Conservation (phyloP, 495 filamentous ascomycete species). For the Penicillium psychrofluorescens region DNA sequence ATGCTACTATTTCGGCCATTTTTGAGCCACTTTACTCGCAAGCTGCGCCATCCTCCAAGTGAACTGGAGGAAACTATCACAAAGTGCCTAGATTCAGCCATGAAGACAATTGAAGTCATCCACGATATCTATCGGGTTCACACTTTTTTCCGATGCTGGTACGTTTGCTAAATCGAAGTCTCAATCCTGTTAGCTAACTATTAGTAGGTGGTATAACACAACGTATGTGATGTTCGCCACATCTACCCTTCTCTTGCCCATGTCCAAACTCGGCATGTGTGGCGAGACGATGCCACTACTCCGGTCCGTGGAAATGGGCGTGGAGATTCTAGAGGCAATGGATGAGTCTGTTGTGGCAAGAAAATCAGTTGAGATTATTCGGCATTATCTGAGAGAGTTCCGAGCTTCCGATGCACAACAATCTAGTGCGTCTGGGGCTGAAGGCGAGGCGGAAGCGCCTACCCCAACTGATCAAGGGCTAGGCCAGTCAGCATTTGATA, state of each 20-base stretch:
- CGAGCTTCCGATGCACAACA: constrained; percentile 7
- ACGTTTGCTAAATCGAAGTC: background rate
- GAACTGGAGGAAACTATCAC: constrained; percentile 25
- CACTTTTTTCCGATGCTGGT: constrained; percentile 39
- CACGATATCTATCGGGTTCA: constrained; percentile 35
- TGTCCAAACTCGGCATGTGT: constrained; percentile 30
- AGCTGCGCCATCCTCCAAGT: constrained; percentile 22
- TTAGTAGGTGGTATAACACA: constrained; percentile 36
- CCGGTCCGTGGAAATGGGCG: constrained; percentile 28
- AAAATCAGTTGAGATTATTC: constrained; percentile 34
- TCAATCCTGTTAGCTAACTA: background rate
- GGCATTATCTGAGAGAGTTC: constrained; percentile 31
- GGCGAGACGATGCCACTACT: constrained; percentile 23
- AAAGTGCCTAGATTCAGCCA: constrained; percentile 32
- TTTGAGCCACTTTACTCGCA: constrained; percentile 29
- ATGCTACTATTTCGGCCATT: constrained; percentile 35
- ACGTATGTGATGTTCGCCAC: constrained; percentile 39
- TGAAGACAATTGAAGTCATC: constrained; percentile 33
- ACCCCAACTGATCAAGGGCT: constrained; percentile 4
- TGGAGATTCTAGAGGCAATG: constrained; percentile 38
- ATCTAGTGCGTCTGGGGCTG: background rate
- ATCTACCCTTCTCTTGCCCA: constrained; percentile 32
- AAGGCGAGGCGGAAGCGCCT: constrained; percentile 1
- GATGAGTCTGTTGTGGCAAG: constrained; percentile 33
- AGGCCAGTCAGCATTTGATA: constrained; percentile 18